Evolutionary conservation across 768 basidiomycete genomes (phyloP).

Genomic region (Omphalotus guepiniiformis): DNA sequence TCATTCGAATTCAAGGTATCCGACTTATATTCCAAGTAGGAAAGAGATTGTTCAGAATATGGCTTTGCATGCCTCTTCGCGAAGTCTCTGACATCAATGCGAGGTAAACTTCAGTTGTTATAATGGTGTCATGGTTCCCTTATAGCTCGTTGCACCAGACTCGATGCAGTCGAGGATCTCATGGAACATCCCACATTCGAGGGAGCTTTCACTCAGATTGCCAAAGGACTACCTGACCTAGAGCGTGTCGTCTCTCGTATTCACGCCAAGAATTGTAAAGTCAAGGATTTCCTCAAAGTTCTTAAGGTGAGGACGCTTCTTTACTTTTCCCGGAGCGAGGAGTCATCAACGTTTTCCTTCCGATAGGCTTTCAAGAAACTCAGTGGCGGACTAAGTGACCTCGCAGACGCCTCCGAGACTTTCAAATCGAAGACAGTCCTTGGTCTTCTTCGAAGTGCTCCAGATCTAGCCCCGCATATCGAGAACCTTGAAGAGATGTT

Average conservation of each 20-base stretch:
- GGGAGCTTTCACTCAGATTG: slow-evolving; percentile 65
- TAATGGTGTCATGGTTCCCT: slow-evolving; percentile 13
- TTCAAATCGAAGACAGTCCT: slow-evolving; percentile 78
- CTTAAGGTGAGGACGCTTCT: slow-evolving; percentile 47
- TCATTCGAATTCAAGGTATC: background rate
- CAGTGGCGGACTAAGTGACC: slow-evolving; percentile 56
- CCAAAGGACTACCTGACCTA: slow-evolving; percentile 84
- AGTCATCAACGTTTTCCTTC: background rate
- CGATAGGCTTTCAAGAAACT: slow-evolving; percentile 71
- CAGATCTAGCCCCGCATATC: slow-evolving; percentile 70
- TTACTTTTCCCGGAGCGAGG: background rate
- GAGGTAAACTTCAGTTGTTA: slow-evolving; percentile 42
- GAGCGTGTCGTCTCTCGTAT: slow-evolving; percentile 94
- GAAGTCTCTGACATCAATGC: slow-evolving; percentile 84
- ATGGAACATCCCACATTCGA: slow-evolving; percentile 78
- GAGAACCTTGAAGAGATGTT: slow-evolving; percentile 74
- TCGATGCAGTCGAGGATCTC: slow-evolving; percentile 93
- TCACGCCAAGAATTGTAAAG: slow-evolving; percentile 86
- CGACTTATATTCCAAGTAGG: slow-evolving; percentile 39
- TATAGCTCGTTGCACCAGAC: slow-evolving; percentile 40
- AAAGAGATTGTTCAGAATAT: slow-evolving; percentile 93
- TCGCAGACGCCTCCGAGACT: slow-evolving; percentile 61
- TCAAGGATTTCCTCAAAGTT: slow-evolving; percentile 85
- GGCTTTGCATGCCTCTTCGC: slow-evolving; percentile 91
- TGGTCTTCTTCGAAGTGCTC: slow-evolving; percentile 73